These are phyloP conservation scores for Phytopythium delawarense DNA, from an alignment of 352 stramenopile species.

Conservation along the genomic window DNA sequence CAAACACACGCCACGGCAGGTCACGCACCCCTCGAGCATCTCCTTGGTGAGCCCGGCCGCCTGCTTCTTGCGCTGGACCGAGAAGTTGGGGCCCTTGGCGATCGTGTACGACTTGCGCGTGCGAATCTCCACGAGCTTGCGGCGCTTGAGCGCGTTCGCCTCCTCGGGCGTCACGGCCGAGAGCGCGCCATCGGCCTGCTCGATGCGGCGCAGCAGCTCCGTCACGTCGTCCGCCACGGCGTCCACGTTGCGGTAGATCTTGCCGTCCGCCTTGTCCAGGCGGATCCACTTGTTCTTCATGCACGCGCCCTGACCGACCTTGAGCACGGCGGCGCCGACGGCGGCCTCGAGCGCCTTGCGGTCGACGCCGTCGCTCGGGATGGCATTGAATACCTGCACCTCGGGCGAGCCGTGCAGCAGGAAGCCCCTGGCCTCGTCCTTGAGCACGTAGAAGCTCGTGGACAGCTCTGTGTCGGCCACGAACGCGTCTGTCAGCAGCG, in stretches of 20 bases:
- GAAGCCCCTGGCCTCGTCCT: constrained; percentile 85
- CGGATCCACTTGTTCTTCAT: constrained; percentile 99
- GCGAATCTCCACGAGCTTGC: constrained; percentile 75
- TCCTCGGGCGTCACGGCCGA: constrained; percentile 66
- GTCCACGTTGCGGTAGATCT: constrained; percentile 82
- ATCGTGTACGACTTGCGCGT: constrained; percentile 95
- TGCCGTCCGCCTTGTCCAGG: constrained; percentile 89
- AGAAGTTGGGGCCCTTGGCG: constrained; percentile 91
- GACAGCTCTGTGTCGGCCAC: constrained; percentile 76
- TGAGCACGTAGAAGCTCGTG: constrained; percentile 92
- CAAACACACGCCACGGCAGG: neutral
- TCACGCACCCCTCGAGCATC: constrained; percentile 92
- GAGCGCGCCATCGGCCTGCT: constrained; percentile 50
- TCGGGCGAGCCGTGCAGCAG: constrained; percentile 74
- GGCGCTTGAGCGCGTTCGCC: constrained; percentile 77
- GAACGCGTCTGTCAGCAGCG: constrained; percentile 91
- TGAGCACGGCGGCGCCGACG: constrained; percentile 86
- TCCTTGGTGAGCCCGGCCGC: constrained; percentile 97
- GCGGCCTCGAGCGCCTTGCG: constrained; percentile 77
- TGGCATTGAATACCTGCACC: constrained; percentile 79
- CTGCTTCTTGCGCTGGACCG: constrained; percentile 93
- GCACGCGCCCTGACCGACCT: constrained; percentile 95
- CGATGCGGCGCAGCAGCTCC: constrained; percentile 86
- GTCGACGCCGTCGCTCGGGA: constrained; percentile 62
- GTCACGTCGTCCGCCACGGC: constrained; percentile 61